Percentiles rank a stretch among this genome's conserved stretches.
These are phyloP conservation scores for Nemania abortiva DNA, from an alignment of 2,329 filamentous ascomycete genomes.

Conservation along the genomic window DNA sequence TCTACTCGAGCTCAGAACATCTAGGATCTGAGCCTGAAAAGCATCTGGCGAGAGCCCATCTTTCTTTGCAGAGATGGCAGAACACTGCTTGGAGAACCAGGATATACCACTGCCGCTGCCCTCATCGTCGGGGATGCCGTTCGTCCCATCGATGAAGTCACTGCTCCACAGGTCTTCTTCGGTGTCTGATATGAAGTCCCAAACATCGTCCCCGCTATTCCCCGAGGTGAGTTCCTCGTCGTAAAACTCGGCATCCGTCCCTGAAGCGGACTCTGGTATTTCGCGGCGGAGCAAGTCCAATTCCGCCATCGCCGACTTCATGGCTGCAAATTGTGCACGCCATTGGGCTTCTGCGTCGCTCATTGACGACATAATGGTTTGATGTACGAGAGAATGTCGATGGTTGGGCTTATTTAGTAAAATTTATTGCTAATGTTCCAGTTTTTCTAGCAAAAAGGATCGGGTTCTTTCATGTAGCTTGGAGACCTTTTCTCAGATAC, in stretches of 20 bases:
- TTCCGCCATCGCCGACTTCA: constrained; percentile 86
- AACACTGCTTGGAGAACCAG: constrained; percentile 81
- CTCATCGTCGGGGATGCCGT: constrained; percentile 46
- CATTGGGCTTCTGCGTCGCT: constrained; percentile 71
- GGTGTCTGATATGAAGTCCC: constrained; percentile 88
- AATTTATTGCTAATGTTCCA: not conserved
- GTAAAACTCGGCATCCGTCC: constrained; percentile 75
- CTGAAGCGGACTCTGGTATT: constrained; percentile 61
- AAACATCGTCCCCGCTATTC: constrained; percentile 82
- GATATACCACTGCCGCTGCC: constrained; percentile 68
- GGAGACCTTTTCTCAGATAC: not conserved
- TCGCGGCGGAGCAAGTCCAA: constrained; percentile 65
- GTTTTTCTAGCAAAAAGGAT: not conserved
- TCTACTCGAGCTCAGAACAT: constrained; percentile 75
- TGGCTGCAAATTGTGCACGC: constrained; percentile 85
- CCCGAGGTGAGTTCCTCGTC: constrained; percentile 67
- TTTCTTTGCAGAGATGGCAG: constrained; percentile 71
- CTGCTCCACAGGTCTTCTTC: constrained; percentile 74
- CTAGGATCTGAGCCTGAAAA: constrained; percentile 82
- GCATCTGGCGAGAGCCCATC: constrained; percentile 75
- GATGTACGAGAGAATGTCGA: not conserved
- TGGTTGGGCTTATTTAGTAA: not conserved
- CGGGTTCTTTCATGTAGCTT: not conserved
- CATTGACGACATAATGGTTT: constrained; percentile 43
- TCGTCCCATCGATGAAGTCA: constrained; percentile 68